Evolutionary conservation across 106 monocot genomes (phyloP), one percentile per base, ranked within the genome.

Genomic region (Allium sativum): DNA sequence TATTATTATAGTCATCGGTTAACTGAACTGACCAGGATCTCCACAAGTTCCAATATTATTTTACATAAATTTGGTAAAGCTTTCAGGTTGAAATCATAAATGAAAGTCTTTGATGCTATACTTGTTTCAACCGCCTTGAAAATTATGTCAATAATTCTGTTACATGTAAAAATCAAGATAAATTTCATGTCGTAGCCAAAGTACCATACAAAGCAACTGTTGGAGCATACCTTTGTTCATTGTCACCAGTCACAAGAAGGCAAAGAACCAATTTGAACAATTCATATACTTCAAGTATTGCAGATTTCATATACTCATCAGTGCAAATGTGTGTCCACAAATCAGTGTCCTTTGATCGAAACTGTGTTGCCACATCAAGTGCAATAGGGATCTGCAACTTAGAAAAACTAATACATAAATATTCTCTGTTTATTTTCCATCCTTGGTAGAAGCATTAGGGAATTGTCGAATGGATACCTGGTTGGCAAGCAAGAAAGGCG

Each of bases 301-400:
- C 91, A 79, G 90, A 96, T 82, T 96, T 96, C 96, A 96, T 96
- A 68, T 96, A 91, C 65, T 96, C 96, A 72, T 96, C 96, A 73
- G 87, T 75, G 74, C 91, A 91, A 9, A 96, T 91, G 46, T 91
- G 91, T 68, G 72, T 96, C 96, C 96, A 96, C 17, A 96, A 73
- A 80, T 96, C 96, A 67, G 76, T 82, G 66, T 96, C 96, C 65
- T 73, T 96, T 21, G 83, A 78, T 67, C 79, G 73, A 67, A 91
- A 91, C 61, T 96, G 87, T 7, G 76, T 84, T 15, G 96, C 91
- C 96, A 96, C 91, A 81, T 96, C 91, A 66, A 96, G 63, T 48
- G 91, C 96, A 63, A 96, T 85, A 58, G 96, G 96, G 54, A 96
- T 96, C n/a, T n/a, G n/a, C n/a, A n/a, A n/a, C n/a, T n/a, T n/a